These are phyloP conservation scores for Mortierella sp. DNA, from an alignment of 371 early-diverging fungal species.

Conservation along the genomic window DNA sequence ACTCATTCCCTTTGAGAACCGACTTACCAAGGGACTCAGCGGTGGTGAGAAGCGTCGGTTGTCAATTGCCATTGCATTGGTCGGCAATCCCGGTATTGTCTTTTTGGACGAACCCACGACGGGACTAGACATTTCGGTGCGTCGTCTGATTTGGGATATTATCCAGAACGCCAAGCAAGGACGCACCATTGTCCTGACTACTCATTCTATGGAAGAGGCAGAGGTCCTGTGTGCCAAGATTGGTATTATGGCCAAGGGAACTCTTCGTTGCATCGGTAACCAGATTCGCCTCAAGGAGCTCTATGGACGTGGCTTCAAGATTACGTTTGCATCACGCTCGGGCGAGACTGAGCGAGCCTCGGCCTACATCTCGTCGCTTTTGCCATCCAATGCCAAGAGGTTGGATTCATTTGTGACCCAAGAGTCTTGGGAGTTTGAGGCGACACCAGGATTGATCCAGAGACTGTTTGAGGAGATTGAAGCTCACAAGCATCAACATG, in stretches of 20 bases:
- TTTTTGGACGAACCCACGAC: conserved; percentile 80
- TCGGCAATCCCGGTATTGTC: conserved; percentile 66
- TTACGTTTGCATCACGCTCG: conserved; percentile 57
- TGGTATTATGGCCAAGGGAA: conserved; percentile 82
- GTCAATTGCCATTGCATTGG: conserved; percentile 66
- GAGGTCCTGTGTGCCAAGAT: conserved; percentile 68
- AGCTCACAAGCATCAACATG: conserved; percentile 46
- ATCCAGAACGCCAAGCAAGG: conserved; percentile 64
- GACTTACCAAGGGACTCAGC: conserved; percentile 65
- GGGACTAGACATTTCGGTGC: conserved; percentile 73
- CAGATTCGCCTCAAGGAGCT: conserved; percentile 74
- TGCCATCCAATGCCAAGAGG: conserved; percentile 59
- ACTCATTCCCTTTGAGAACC: conserved; percentile 58
- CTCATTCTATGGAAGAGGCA: conserved; percentile 85
- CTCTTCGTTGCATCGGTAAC: conserved; percentile 71
- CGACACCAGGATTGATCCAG: conserved; percentile 56
- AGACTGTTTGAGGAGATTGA: conserved; percentile 63
- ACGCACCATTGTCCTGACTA: conserved; percentile 72
- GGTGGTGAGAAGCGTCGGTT: conserved; percentile 76
- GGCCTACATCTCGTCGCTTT: conserved; percentile 55
- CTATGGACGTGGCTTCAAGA: conserved; percentile 78
- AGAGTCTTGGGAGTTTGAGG: conserved; percentile 70
- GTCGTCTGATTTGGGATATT: conserved; percentile 77
- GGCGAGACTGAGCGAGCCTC: conserved; percentile 54
- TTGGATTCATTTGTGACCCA: conserved; percentile 64